Evolutionary conservation across 2,329 filamentous ascomycete genomes (phyloP).

Genomic region (Hymenoscyphus fructigenus): DNA sequence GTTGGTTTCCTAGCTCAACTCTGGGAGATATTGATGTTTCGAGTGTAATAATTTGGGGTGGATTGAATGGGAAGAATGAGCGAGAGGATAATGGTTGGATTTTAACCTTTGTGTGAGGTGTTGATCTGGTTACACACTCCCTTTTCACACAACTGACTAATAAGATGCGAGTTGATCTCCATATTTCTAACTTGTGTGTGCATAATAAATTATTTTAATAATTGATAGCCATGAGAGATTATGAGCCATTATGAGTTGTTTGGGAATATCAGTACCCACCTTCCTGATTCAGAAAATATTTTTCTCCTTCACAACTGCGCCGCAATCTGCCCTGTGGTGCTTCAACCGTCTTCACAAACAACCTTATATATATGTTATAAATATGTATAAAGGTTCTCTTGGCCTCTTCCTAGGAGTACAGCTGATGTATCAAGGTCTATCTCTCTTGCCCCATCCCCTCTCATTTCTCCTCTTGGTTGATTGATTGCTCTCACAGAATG

Average conservation of each 20-base stretch:
- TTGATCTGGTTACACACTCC: background rate
- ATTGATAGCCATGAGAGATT: background rate
- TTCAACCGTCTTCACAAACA: background rate
- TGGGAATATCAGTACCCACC: background rate
- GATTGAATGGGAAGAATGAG: conserved; percentile 50
- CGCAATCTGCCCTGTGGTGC: background rate
- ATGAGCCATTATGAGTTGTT: background rate
- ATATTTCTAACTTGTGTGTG: background rate
- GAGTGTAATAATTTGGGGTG: conserved; percentile 61
- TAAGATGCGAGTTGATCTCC: background rate
- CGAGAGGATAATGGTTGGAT: conserved; percentile 64
- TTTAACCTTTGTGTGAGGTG: conserved; percentile 45
- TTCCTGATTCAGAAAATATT: background rate
- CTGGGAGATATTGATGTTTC: conserved; percentile 60
- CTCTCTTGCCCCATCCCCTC: background rate
- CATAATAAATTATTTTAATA: background rate
- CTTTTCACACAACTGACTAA: background rate
- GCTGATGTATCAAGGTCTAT: background rate
- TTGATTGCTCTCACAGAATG: conserved; percentile 10
- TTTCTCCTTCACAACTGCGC: background rate
- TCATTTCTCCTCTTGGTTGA: background rate
- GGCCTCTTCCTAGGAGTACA: background rate
- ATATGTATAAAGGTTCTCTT: background rate
- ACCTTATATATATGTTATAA: background rate
- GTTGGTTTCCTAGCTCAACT: conserved; percentile 56